phyloP scores from a whole-genome alignment of 352 stramenopile genomes.

The Peronosclerospora sorghi region DNA sequence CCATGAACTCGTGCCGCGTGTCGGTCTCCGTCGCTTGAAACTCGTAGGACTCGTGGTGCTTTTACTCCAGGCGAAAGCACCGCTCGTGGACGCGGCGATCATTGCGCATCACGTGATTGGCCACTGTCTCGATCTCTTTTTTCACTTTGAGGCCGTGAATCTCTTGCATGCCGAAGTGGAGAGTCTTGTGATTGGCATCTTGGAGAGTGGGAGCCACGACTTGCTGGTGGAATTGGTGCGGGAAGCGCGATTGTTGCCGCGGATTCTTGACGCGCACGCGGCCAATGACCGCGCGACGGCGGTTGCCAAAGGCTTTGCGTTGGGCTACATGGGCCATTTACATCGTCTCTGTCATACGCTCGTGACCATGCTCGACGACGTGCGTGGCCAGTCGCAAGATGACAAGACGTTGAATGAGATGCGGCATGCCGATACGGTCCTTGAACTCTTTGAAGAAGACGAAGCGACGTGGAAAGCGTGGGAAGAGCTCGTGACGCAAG shows the following conservation, averaged over 20 bases:
- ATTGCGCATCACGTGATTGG: constrained; percentile 59
- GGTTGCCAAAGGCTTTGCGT: constrained; percentile 48
- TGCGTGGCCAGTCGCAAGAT: constrained; percentile 49
- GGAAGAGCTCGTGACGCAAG: constrained; percentile 60
- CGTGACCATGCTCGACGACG: constrained; percentile 66
- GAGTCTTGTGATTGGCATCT: constrained; percentile 75
- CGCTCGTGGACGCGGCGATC: constrained; percentile 59
- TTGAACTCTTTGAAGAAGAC: constrained; percentile 75
- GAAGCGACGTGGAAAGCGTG: constrained; percentile 64
- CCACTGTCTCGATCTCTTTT: constrained; percentile 76
- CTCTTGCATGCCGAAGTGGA: constrained; percentile 82
- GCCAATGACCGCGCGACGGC: constrained; percentile 60
- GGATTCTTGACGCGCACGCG: constrained; percentile 68
- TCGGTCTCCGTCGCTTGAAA: constrained; percentile 72
- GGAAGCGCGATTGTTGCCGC: constrained; percentile 50
- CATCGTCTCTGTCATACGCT: constrained; percentile 83
- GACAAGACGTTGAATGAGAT: constrained; percentile 71
- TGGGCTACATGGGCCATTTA: constrained; percentile 75
- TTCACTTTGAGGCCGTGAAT: constrained; percentile 82
- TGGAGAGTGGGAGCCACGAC: constrained; percentile 69
- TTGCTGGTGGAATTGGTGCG: constrained; percentile 68
- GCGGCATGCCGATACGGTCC: constrained; percentile 66
- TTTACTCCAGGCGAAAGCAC: constrained; percentile 78
- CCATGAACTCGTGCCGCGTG: constrained; percentile 53
- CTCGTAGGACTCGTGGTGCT: constrained; percentile 68